phyloP scores from a whole-genome alignment of 495 filamentous ascomycete species.

The Talaromyces proteolyticus region DNA sequence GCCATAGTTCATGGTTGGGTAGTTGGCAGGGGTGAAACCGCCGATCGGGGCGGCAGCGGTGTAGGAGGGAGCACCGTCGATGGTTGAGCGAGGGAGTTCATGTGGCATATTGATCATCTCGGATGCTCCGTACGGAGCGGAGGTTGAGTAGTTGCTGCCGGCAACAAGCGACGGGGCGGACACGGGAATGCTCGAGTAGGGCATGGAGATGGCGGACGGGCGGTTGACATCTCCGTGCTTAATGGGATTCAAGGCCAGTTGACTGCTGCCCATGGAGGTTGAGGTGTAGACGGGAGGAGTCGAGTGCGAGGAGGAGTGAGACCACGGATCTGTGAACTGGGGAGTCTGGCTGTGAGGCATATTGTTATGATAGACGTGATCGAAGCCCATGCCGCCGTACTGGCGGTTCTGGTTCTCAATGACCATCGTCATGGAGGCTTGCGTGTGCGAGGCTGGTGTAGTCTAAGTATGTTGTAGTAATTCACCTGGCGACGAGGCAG shows the following conservation, averaged over 20 bases:
- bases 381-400: conserved; percentile 74
- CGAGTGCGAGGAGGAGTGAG: conserved; percentile 50
- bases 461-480: no score
- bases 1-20: conserved; percentile 49
- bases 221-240: conserved; percentile 53
- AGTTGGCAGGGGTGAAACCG: conserved; percentile 57
- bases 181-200: conserved; percentile 67
- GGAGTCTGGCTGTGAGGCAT: conserved; percentile 63
- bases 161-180: conserved; percentile 63
- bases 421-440: conserved; percentile 73
- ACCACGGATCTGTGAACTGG: conserved; percentile 94
- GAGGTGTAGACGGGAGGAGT: conserved; percentile 50
- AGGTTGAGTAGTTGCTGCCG: conserved; percentile 63
- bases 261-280: conserved; percentile 50
- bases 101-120: conserved; percentile 69
- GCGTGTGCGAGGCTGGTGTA: conserved; percentile 8
- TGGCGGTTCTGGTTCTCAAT: conserved; percentile 81
- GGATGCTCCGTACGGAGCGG: conserved; percentile 56
- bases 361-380: conserved; percentile 66
- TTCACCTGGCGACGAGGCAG: no score
- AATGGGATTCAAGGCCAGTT: conserved; percentile 42
- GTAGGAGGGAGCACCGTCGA: conserved; percentile 54
- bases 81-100: conserved; percentile 55
- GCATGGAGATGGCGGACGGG: conserved; percentile 61
- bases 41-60: conserved; percentile 63